A percentile compares a stretch with the other conserved stretches of the same genome.
phyloP scores from a whole-genome alignment of 306 rosid genomes.

The Quercus alba region DNA sequence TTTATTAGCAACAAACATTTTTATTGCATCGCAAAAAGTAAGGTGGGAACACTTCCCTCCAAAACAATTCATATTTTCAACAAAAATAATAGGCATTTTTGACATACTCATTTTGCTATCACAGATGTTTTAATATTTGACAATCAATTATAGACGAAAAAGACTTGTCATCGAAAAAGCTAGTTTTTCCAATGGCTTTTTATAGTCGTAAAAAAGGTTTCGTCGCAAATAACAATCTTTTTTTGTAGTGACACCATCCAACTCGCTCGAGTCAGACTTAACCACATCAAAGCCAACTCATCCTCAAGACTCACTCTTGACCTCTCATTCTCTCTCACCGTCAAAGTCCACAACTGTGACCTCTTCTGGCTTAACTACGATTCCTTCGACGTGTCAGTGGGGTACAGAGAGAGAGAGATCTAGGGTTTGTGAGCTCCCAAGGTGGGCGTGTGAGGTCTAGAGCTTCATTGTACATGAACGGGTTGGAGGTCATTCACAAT shows the following conservation, averaged over 20 bases:
- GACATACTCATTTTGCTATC: too few species aligned
- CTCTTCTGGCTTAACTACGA: conserved; percentile 64
- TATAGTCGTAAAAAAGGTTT: too few species aligned
- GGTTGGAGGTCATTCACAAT: conserved; percentile 61
- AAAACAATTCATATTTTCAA: too few species aligned
- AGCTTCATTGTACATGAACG: conserved; percentile 55
- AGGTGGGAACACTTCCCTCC: too few species aligned
- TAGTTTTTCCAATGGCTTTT: too few species aligned
- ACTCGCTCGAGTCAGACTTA: conserved; percentile 47
- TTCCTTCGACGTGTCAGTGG: conserved; percentile 46
- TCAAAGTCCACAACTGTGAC: conserved; percentile 58
- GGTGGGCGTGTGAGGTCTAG: conserved; percentile 64
- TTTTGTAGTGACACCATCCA: conserved; percentile 7
- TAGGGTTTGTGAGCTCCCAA: conserved; percentile 50
- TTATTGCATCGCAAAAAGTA: too few species aligned
- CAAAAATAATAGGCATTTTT: too few species aligned
- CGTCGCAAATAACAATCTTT: too few species aligned
- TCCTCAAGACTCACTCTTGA: conserved; percentile 49
- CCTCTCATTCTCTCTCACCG: conserved; percentile 54
- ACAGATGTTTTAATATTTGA: too few species aligned
- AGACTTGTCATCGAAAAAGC: too few species aligned
- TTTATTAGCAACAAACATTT: too few species aligned
- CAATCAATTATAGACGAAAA: too few species aligned
- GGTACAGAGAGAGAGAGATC: conserved; percentile 60
- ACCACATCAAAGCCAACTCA: conserved; percentile 44